Conservation (phyloP, 129 eudicot genomes). For the Escallonia herrerae region DNA sequence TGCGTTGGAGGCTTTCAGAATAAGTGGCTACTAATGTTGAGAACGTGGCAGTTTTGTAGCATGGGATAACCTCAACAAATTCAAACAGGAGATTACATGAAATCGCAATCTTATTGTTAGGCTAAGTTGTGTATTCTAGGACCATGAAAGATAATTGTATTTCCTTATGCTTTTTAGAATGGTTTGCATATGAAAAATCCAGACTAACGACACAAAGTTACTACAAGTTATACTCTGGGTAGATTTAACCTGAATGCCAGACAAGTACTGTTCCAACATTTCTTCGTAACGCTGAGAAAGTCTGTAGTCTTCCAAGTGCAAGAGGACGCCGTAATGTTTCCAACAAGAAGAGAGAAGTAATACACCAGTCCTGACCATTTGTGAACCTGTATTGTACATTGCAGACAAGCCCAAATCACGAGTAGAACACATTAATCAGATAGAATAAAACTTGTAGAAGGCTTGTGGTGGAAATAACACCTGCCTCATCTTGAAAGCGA, state of each 20-base stretch:
- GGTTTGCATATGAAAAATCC: neutral
- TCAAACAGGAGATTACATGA: too few species aligned
- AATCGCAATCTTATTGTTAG: too few species aligned
- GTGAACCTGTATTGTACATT: slow-evolving; percentile 32
- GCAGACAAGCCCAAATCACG: neutral
- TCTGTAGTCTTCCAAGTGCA: slow-evolving; percentile 55
- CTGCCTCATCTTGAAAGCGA: slow-evolving; percentile 42
- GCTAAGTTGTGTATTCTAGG: too few species aligned
- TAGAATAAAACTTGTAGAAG: neutral
- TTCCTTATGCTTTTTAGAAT: too few species aligned
- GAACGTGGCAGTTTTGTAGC: too few species aligned
- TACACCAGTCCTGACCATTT: slow-evolving; percentile 47
- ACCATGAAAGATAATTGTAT: too few species aligned
- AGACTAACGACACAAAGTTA: neutral
- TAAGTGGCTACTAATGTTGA: too few species aligned
- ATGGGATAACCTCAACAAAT: too few species aligned
- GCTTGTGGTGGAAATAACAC: slow-evolving; percentile 22
- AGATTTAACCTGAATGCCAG: slow-evolving; percentile 74
- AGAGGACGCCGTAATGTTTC: slow-evolving; percentile 81
- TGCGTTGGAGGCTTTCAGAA: too few species aligned
- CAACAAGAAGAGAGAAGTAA: slow-evolving; percentile 87
- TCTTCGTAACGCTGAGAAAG: slow-evolving; percentile 43
- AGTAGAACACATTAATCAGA: neutral
- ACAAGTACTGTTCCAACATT: slow-evolving; percentile 59
- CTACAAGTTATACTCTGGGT: neutral